phyloP scores from a whole-genome alignment of 345 rosid species.

The Trapa incisa region DNA sequence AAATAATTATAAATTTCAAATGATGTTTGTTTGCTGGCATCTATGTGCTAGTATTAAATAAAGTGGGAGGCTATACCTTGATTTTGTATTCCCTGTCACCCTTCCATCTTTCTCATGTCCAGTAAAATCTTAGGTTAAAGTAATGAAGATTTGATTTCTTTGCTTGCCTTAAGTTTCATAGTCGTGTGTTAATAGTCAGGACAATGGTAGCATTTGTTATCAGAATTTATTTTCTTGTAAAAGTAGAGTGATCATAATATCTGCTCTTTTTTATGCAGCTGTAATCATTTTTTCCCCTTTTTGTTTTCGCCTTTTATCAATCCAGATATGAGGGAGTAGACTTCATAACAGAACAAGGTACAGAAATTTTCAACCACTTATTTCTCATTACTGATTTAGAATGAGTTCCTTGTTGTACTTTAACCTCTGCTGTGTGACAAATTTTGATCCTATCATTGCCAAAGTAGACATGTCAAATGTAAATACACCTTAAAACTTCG shows the following conservation, averaged over 20 bases:
- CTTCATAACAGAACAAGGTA: constrained; percentile 91
- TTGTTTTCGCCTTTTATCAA: constrained; percentile 7
- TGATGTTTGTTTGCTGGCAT: no score
- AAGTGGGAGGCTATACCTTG: no score
- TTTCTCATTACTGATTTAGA: background rate
- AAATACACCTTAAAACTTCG: background rate
- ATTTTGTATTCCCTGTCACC: no score
- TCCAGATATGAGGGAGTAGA: constrained; percentile 91
- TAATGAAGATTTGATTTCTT: no score
- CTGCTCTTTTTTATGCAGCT: background rate
- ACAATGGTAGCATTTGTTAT: no score
- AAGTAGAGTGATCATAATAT: background rate
- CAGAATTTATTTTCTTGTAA: no score
- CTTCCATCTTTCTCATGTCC: no score
- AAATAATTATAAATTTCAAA: no score
- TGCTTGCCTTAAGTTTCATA: no score
- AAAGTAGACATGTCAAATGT: background rate
- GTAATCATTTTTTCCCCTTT: background rate
- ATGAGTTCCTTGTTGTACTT: background rate
- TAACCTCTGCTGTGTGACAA: background rate
- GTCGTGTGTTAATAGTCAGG: no score
- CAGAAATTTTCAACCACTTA: constrained; percentile 1
- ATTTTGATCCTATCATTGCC: background rate
- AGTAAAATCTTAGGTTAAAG: no score
- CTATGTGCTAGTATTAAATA: no score